A percentile compares a stretch with the other conserved stretches of the same genome.
phyloP scores from a whole-genome alignment of 2,329 filamentous ascomycete genomes.

The Aspergillus novofumigatus region DNA sequence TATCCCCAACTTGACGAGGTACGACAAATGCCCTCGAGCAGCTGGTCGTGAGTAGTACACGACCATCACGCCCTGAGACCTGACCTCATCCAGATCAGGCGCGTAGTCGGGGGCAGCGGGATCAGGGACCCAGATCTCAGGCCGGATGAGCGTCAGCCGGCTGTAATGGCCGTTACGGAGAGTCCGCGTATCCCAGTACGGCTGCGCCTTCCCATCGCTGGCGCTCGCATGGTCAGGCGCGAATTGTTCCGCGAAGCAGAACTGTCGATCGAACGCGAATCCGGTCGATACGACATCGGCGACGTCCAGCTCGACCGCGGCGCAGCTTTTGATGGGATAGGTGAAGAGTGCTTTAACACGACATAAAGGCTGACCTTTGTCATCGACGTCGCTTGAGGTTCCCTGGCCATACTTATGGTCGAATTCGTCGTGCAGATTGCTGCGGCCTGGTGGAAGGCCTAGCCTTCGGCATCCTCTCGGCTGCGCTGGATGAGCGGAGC shows the following conservation, averaged over 20 bases:
- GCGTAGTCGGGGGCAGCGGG: conserved; percentile 41
- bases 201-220: conserved; percentile 15
- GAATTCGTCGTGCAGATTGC: conserved; percentile 56
- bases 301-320: conserved; percentile 66
- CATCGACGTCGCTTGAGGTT: conserved; percentile 28
- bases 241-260: conserved; percentile 68
- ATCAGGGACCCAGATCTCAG: conserved; percentile 59
- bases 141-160: conserved; percentile 64
- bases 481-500: conserved; percentile 1
- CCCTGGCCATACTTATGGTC: conserved; percentile 46
- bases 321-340: conserved; percentile 81
- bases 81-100: conserved; percentile 43
- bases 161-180: conserved; percentile 47
- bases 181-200: conserved; percentile 44
- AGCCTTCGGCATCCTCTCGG: conserved; percentile 51
- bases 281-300: conserved; percentile 64
- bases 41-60: conserved; percentile 42
- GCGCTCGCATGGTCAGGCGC: conserved; percentile 23
- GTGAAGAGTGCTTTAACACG: conserved; percentile 67
- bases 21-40: conserved; percentile 6
- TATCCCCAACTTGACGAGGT: conserved; percentile 25
- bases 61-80: conserved; percentile 51
- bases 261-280: conserved; percentile 75
- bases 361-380: conserved; percentile 37
- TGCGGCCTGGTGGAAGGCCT: conserved; percentile 42